A percentile compares a stretch with the other conserved stretches of the same genome.
phyloP scores from a whole-genome alignment of 331 rosid genomes.

The Malus hybrid region DNA sequence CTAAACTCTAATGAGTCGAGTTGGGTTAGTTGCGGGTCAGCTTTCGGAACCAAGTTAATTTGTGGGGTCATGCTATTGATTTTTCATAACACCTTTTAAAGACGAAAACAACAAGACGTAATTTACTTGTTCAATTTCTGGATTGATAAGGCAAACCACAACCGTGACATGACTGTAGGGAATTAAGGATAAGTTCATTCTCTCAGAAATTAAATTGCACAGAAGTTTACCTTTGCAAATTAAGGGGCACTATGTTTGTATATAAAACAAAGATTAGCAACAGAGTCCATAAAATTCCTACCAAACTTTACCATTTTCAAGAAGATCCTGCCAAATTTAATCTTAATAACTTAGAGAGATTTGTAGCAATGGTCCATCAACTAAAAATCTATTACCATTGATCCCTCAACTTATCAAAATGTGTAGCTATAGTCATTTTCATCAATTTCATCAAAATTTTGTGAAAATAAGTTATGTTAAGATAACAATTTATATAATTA shows the following conservation, averaged over 20 bases:
- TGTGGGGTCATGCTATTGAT: neutral
- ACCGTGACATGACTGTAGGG: neutral
- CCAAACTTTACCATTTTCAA: neutral
- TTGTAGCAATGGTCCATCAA: no score
- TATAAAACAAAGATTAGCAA: neutral
- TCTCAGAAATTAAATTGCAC: neutral
- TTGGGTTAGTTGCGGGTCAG: no score
- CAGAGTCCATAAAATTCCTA: neutral
- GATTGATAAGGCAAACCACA: neutral
- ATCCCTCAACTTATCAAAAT: no score
- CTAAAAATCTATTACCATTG: no score
- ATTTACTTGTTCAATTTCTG: neutral
- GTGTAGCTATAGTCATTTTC: no score
- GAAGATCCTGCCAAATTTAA: neutral
- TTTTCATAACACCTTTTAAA: neutral
- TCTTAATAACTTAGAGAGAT: no score
- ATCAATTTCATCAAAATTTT: no score
- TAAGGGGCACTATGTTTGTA: neutral
- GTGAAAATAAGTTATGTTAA: no score
- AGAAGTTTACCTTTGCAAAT: neutral
- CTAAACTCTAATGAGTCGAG: neutral
- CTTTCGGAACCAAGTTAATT: neutral
- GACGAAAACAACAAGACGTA: slow-evolving; percentile 2
- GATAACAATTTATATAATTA: no score
- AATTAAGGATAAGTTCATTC: neutral